These are phyloP conservation scores for Penstemon newberryi DNA, from an alignment of 257 asterid species.

Conservation along the genomic window DNA sequence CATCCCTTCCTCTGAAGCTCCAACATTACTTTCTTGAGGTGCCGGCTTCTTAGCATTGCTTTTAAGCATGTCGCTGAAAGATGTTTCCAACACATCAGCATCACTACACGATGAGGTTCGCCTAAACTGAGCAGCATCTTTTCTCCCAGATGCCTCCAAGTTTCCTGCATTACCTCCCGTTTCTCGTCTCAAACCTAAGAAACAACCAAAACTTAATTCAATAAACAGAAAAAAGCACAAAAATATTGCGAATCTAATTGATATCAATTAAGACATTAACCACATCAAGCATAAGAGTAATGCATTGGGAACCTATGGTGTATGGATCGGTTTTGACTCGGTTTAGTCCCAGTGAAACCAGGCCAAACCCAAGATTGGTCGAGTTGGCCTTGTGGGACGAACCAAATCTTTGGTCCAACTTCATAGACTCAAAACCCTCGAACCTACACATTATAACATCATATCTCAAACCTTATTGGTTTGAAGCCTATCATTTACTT, in stretches of 20 bases:
- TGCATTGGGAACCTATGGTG: neutral
- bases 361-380: too few species aligned
- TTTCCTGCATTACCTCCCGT: slow-evolving; percentile 43
- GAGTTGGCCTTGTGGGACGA: too few species aligned
- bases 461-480: too few species aligned
- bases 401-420: too few species aligned
- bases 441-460: too few species aligned
- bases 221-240: neutral
- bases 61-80: slow-evolving; percentile 95
- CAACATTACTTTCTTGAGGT: slow-evolving; percentile 51
- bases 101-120: slow-evolving; percentile 76
- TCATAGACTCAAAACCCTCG: too few species aligned
- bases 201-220: neutral
- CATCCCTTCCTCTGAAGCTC: slow-evolving; percentile 37
- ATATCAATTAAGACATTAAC: neutral
- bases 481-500: too few species aligned
- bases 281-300: neutral
- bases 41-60: slow-evolving; percentile 64
- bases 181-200: slow-evolving; percentile 52
- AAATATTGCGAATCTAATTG: neutral
- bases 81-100: slow-evolving; percentile 73
- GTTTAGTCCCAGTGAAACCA: too few species aligned
- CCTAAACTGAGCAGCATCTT: slow-evolving; percentile 54
- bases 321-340: too few species aligned
- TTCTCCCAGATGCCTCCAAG: slow-evolving; percentile 48